A percentile compares a stretch with the other conserved stretches of the same genome.
These are phyloP conservation scores for Halteria grandinella DNA, from an alignment of 73 alveolate genomes.

Conservation along the genomic window DNA sequence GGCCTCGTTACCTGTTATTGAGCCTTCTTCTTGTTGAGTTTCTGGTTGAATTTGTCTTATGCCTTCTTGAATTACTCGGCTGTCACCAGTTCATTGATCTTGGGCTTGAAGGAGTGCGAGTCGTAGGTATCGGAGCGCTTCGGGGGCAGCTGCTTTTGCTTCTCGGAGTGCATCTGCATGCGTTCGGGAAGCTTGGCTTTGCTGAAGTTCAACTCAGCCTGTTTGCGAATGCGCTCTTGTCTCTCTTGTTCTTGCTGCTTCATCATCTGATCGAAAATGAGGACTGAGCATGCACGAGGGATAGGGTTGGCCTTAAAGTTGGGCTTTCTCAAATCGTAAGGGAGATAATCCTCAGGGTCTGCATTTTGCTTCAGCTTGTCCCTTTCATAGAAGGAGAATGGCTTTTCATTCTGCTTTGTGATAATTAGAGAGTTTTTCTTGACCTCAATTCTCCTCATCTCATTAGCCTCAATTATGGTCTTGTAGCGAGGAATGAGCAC, in stretches of 20 bases:
- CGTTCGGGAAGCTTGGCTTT: slow-evolving; percentile 91
- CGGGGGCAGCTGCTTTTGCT: slow-evolving; percentile 72
- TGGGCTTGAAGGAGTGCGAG: slow-evolving; percentile 57
- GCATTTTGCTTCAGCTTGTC: slow-evolving; percentile 51
- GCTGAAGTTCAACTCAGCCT: slow-evolving; percentile 81
- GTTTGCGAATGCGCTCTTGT: slow-evolving; percentile 86
- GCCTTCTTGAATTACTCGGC: slow-evolving; percentile 81
- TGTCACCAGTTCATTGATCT: slow-evolving; percentile 66
- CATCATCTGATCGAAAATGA: slow-evolving; percentile 74
- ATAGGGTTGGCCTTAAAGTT: slow-evolving; percentile 93
- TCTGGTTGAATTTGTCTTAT: slow-evolving; percentile 78
- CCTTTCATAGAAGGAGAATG: slow-evolving; percentile 81
- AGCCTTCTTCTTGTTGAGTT: slow-evolving; percentile 80
- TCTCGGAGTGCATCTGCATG: slow-evolving; percentile 93
- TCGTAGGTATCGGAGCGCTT: slow-evolving; percentile 43
- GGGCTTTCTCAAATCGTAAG: slow-evolving; percentile 56
- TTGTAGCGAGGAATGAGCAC: slow-evolving; percentile 72
- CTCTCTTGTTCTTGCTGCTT: slow-evolving; percentile 73
- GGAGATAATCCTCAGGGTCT: slow-evolving; percentile 38
- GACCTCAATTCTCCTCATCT: slow-evolving; percentile 77
- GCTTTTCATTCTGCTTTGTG: slow-evolving; percentile 71
- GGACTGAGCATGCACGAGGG: slow-evolving; percentile 83
- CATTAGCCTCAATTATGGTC: slow-evolving; percentile 74
- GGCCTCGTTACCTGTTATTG: slow-evolving; percentile 85
- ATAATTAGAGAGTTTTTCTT: slow-evolving; percentile 66